These are phyloP conservation scores for Trichophyton simii DNA, from an alignment of 2,329 filamentous ascomycete species.

Conservation along the genomic window DNA sequence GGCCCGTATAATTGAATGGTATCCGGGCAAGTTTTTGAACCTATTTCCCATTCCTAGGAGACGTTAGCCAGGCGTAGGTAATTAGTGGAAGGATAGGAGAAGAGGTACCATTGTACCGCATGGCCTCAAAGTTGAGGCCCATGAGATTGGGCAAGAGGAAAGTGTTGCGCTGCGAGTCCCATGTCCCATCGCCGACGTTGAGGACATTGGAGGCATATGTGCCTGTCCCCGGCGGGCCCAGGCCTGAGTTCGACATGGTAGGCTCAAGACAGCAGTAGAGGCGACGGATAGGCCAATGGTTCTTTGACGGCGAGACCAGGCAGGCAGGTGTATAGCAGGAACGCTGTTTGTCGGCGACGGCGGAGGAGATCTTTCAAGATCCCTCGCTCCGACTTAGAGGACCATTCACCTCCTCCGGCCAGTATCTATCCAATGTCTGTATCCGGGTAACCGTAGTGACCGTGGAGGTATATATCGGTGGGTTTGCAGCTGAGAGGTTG, in stretches of 20 bases:
- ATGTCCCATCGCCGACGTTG: constrained; percentile 54
- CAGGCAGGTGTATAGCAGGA: not conserved
- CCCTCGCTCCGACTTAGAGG: constrained; percentile 26
- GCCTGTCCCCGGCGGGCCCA: constrained; percentile 46
- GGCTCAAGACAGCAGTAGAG: no score
- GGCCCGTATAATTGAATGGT: constrained; percentile 46
- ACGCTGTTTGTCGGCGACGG: constrained; percentile 17
- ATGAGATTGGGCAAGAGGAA: constrained; percentile 53
- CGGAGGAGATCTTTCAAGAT: constrained; percentile 34
- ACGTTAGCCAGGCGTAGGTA: not conserved
- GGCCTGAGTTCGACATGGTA: constrained; percentile 27
- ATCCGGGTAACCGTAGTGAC: no score
- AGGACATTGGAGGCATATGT: constrained; percentile 50
- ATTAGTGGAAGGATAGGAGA: not conserved
- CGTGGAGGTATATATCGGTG: no score
- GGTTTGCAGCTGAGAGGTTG: no score
- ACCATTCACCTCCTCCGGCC: not conserved
- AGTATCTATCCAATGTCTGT: no score
- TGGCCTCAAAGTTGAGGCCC: constrained; percentile 53
- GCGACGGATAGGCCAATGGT: not conserved
- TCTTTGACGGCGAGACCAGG: not conserved
- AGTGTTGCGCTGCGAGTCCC: constrained; percentile 49
- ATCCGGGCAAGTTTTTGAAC: constrained; percentile 47
- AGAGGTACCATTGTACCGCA: constrained; percentile 51
- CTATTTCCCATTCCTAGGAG: constrained; percentile 52